Evolutionary conservation across 2,329 filamentous ascomycete genomes (phyloP).

Genomic region (Colletotrichum eremochloae): DNA sequence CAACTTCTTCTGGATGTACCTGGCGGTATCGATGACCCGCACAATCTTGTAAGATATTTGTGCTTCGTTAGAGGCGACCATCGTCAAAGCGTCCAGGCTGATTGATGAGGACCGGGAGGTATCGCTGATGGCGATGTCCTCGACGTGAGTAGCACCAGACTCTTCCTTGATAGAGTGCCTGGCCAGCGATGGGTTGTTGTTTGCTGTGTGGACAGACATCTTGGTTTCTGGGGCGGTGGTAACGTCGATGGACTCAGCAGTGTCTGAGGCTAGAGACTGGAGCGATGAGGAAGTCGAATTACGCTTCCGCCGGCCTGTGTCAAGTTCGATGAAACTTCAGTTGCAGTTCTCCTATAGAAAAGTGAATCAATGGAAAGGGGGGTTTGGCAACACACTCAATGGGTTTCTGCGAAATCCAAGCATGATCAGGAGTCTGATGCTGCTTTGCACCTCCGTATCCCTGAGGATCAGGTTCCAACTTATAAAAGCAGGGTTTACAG

Average conservation of each 20-base stretch:
- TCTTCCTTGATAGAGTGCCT: slow-evolving; percentile 27
- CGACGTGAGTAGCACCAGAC: neutral
- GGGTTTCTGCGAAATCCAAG: slow-evolving; percentile 41
- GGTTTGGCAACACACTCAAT: slow-evolving; percentile 21
- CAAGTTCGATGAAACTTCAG: slow-evolving; percentile 3
- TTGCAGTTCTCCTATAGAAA: neutral
- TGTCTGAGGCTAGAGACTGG: slow-evolving; percentile 19
- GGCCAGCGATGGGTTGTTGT: slow-evolving; percentile 11
- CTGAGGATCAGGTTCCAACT: neutral
- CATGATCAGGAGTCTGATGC: slow-evolving; percentile 19
- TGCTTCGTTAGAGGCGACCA: slow-evolving; percentile 6
- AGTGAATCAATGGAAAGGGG: neutral
- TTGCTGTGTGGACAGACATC: slow-evolving; percentile 17
- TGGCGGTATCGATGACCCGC: slow-evolving; percentile 23
- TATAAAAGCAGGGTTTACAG: neutral
- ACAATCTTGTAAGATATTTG: neutral
- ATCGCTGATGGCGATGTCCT: slow-evolving; percentile 21
- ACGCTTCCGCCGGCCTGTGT: slow-evolving; percentile 31
- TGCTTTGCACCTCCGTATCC: neutral
- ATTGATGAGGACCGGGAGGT: slow-evolving; percentile 23
- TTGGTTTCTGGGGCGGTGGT: slow-evolving; percentile 11
- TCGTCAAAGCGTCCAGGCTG: slow-evolving; percentile 18
- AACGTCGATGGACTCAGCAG: slow-evolving; percentile 14
- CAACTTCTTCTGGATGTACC: slow-evolving; percentile 11
- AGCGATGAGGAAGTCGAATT: slow-evolving; percentile 32